Percentiles rank a stretch among this genome's conserved stretches.
Evolutionary conservation across 1,139 yeast genomes (phyloP).

Genomic region (Diutina catenulata): DNA sequence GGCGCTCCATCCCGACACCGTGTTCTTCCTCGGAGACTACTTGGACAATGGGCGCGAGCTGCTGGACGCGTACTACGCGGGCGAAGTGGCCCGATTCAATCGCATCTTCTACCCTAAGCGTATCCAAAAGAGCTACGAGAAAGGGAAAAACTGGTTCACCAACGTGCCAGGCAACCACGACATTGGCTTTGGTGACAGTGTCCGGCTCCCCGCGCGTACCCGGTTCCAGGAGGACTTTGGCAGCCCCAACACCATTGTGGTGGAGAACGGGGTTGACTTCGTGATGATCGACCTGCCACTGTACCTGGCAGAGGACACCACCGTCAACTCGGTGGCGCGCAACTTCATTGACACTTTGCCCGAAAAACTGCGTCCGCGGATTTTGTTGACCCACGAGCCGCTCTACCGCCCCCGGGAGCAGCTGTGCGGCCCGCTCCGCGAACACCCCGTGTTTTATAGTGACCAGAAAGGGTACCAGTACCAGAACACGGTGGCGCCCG

Average conservation of each 20-base stretch:
- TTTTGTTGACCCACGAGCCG: constrained; percentile 40
- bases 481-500: constrained; percentile 32
- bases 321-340: constrained; percentile 18
- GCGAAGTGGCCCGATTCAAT: constrained; percentile 27
- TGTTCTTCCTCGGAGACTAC: constrained; percentile 42
- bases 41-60: constrained; percentile 42
- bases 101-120: constrained; percentile 17
- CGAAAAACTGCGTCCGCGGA: constrained; percentile 18
- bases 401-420: constrained; percentile 25
- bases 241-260: constrained; percentile 19
- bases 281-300: constrained; percentile 35
- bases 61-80: constrained; percentile 24
- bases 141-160: constrained; percentile 17
- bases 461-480: constrained; percentile 36
- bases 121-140: background rate
- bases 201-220: constrained; percentile 22
- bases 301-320: constrained; percentile 20
- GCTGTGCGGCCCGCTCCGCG: constrained; percentile 37
- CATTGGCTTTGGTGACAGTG: constrained; percentile 42
- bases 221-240: constrained; percentile 33
- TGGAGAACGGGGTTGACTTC: constrained; percentile 31
- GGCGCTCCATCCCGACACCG: constrained; percentile 29
- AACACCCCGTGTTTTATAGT: constrained; percentile 16
- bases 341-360: constrained; percentile 14
- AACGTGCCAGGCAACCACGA: constrained; percentile 48